Conservation (phyloP, 1,139 yeast species). For the Pichia sp. region DNA sequence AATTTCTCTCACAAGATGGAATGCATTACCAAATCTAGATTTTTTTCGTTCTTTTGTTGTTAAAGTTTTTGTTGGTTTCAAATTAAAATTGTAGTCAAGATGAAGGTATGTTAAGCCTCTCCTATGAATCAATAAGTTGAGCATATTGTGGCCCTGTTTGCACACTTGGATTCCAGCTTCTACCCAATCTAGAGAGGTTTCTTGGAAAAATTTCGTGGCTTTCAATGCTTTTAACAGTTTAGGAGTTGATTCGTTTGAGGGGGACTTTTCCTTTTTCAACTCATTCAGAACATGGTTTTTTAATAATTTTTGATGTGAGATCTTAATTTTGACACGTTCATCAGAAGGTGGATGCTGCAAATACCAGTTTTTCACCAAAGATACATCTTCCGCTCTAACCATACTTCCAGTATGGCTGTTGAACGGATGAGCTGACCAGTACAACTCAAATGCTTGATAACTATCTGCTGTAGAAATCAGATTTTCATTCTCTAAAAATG, state of each 20-base stretch:
- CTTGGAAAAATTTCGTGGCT: slow-evolving; percentile 83
- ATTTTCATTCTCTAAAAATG: slow-evolving; percentile 46
- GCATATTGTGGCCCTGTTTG: slow-evolving; percentile 90
- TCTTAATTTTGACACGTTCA: slow-evolving; percentile 69
- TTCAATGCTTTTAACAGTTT: slow-evolving; percentile 65
- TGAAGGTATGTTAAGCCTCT: slow-evolving; percentile 91
- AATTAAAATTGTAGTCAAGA: slow-evolving; percentile 89
- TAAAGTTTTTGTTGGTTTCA: slow-evolving; percentile 93
- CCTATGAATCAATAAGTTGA: slow-evolving; percentile 82
- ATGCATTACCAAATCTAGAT: slow-evolving; percentile 94
- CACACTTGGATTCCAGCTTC: slow-evolving; percentile 96
- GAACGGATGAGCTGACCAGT: slow-evolving; percentile 85
- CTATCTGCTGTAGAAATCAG: slow-evolving; percentile 45
- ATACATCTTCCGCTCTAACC: slow-evolving; percentile 85
- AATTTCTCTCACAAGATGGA: slow-evolving; percentile 88
- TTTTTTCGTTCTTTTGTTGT: slow-evolving; percentile 96
- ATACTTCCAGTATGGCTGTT: slow-evolving; percentile 67
- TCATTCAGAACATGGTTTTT: slow-evolving; percentile 73
- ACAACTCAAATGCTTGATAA: slow-evolving; percentile 57
- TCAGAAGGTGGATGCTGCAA: slow-evolving; percentile 60
- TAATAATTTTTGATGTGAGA: slow-evolving; percentile 82
- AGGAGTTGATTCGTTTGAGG: slow-evolving; percentile 58
- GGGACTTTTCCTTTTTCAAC: slow-evolving; percentile 66
- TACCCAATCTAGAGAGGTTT: slow-evolving; percentile 94
- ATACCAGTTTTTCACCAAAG: slow-evolving; percentile 81